Percentiles rank a stretch among this genome's conserved stretches.
Conservation (phyloP, 805 yeast genomes). For the Zygotorulaspora florentina region DNA sequence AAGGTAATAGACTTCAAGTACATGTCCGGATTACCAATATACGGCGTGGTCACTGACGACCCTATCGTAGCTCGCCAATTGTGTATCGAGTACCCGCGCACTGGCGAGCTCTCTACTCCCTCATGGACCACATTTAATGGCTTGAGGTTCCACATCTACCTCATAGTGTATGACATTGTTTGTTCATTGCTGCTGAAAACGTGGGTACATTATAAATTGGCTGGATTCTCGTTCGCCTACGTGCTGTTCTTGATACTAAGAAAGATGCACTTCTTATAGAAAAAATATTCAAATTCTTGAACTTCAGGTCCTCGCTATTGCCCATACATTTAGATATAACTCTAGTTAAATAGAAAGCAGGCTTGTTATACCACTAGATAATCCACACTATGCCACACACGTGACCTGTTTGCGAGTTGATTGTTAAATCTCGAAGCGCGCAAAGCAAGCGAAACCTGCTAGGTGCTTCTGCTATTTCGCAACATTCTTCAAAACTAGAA, state of each 20-base stretch:
- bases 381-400: neutral
- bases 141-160: slow-evolving; percentile 22
- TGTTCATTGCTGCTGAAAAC: slow-evolving; percentile 19
- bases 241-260: slow-evolving; percentile 18
- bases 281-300: no score
- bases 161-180: slow-evolving; percentile 19
- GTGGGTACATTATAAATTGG: slow-evolving; percentile 26
- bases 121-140: slow-evolving; percentile 21
- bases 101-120: slow-evolving; percentile 18
- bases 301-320: neutral
- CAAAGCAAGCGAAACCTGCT: no score
- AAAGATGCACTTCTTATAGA: slow-evolving; percentile 17
- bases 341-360: neutral
- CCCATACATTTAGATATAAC: neutral
- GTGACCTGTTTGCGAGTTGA: neutral
- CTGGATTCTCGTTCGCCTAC: slow-evolving; percentile 24
- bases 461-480: no score
- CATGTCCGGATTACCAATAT: slow-evolving; percentile 28
- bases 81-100: slow-evolving; percentile 7
- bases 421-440: no score
- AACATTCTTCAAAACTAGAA: no score
- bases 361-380: no score
- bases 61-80: slow-evolving; percentile 23
- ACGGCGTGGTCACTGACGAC: slow-evolving; percentile 33
- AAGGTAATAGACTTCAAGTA: slow-evolving; percentile 29